Conservation (phyloP, 208 protist genomes). For the Acanthamoeba sp. region DNA sequence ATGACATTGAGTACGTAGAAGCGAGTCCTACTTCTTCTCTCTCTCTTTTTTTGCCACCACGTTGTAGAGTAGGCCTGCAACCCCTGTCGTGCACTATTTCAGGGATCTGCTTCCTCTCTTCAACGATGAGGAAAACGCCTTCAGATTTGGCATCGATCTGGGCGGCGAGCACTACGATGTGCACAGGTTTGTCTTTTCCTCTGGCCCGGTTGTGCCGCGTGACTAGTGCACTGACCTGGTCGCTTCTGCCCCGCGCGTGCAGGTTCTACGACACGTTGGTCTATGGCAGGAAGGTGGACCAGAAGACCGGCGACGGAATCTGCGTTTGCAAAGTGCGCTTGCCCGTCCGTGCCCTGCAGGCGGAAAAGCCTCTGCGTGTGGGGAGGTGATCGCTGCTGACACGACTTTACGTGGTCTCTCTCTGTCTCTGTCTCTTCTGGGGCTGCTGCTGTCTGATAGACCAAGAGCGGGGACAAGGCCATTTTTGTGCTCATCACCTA, state of each 20-base stretch:
- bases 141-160: slow-evolving; percentile 13
- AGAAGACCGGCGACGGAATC: slow-evolving; percentile 12
- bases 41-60: background rate
- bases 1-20: slow-evolving; percentile 33
- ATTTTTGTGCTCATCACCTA: slow-evolving; percentile 54
- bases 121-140: slow-evolving; percentile 29
- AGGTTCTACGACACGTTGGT: slow-evolving; percentile 28
- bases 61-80: background rate
- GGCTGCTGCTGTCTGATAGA: background rate
- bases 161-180: slow-evolving; percentile 33
- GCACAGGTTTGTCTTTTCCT: background rate
- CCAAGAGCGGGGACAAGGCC: background rate
- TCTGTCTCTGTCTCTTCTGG: background rate
- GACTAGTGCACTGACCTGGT: background rate
- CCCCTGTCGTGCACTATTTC: background rate
- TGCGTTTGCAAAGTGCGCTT: background rate
- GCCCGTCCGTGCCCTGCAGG: too few relatives aligned
- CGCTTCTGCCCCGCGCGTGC: background rate
- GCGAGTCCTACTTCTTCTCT: too few relatives aligned
- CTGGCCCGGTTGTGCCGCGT: background rate
- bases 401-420: too few relatives aligned
- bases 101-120: slow-evolving; percentile 5
- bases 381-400: too few relatives aligned
- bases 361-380: too few relatives aligned
- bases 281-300: slow-evolving; percentile 16